Evolutionary conservation across 495 filamentous ascomycete genomes (phyloP).

Genomic region (Pseudomonodictys pantanalensis): DNA sequence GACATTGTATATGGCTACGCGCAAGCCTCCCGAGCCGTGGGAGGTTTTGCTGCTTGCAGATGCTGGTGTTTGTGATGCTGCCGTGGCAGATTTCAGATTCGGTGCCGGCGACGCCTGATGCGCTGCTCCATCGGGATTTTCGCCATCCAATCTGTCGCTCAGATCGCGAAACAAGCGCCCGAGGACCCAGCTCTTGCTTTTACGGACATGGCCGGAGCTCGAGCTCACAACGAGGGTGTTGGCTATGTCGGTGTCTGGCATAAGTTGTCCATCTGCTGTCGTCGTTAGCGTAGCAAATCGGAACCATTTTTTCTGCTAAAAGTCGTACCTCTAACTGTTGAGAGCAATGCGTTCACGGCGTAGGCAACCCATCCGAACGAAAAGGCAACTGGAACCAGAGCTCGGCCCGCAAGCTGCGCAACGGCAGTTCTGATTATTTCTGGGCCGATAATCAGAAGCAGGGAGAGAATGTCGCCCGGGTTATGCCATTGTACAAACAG

Average conservation of each 20-base stretch:
- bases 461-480: neutral
- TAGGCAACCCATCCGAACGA: neutral
- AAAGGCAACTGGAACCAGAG: neutral
- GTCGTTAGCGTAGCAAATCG: too few species aligned
- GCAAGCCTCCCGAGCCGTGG: too few species aligned
- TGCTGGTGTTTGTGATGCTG: too few species aligned
- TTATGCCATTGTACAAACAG: neutral
- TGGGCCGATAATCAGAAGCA: neutral
- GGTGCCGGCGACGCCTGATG: too few species aligned
- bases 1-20: too few species aligned
- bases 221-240: neutral
- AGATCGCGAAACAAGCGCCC: neutral
- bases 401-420: neutral
- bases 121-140: neutral
- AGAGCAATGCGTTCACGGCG: neutral
- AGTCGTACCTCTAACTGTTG: neutral
- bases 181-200: constrained; percentile 40
- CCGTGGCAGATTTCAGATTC: too few species aligned
- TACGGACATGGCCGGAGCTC: constrained; percentile 17
- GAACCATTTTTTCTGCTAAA: neutral
- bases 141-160: neutral
- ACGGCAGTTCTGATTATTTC: neutral
- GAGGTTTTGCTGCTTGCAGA: too few species aligned
- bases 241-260: constrained; percentile 25
- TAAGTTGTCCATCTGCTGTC: too few species aligned